phyloP scores from a whole-genome alignment of 1,284 basidiomycete species.

The Chalciporus sp. region DNA sequence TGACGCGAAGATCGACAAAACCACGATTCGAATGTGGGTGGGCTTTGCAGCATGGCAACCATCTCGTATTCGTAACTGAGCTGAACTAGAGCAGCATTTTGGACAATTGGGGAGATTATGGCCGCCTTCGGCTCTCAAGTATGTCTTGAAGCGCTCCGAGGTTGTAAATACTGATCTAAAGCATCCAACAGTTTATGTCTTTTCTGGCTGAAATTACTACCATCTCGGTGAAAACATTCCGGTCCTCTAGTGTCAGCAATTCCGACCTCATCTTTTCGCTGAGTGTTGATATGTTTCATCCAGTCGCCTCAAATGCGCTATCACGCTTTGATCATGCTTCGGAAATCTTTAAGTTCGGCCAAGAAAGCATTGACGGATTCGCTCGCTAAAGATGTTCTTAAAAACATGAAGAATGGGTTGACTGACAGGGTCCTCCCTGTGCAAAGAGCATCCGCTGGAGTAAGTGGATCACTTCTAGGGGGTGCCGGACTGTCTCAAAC shows the following conservation, averaged over 20 bases:
- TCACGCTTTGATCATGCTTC: constrained; percentile 78
- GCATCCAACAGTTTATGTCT: constrained; percentile 81
- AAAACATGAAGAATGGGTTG: constrained; percentile 77
- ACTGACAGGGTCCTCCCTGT: constrained; percentile 86
- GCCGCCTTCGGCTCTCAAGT: constrained; percentile 81
- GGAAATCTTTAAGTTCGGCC: constrained; percentile 76
- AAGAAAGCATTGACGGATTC: constrained; percentile 85
- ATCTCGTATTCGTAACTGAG: constrained; percentile 9
- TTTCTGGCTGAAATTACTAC: constrained; percentile 85
- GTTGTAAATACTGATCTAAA: background rate
- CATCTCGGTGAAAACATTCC: constrained; percentile 66
- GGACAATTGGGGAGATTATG: constrained; percentile 89
- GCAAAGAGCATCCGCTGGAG: constrained; percentile 84
- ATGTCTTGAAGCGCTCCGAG: constrained; percentile 25
- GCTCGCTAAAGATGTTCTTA: constrained; percentile 81
- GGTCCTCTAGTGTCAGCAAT: constrained; percentile 66
- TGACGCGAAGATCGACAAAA: constrained; percentile 73
- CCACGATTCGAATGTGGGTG: constrained; percentile 68
- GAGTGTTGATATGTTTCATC: constrained; percentile 7
- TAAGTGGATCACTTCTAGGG: constrained; percentile 32
- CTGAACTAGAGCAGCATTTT: constrained; percentile 66
- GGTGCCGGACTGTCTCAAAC: constrained; percentile 10
- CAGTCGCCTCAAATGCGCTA: constrained; percentile 82
- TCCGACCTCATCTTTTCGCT: background rate
- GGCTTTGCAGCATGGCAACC: constrained; percentile 3